These are phyloP conservation scores for Claviceps sp. DNA, from an alignment of 2,329 filamentous ascomycete genomes.

Conservation along the genomic window DNA sequence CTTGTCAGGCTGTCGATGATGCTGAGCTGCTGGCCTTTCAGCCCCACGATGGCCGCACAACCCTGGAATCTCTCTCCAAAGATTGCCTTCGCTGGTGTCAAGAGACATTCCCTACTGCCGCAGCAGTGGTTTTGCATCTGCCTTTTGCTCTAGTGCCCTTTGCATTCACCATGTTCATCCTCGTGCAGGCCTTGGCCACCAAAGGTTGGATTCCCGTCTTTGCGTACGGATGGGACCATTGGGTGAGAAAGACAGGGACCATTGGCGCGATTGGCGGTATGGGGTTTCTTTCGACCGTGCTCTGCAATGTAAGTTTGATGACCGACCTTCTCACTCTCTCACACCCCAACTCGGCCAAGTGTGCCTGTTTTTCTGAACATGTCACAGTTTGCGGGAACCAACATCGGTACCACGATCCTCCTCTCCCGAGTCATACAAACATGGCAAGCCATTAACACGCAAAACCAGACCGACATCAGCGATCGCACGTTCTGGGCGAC, in stretches of 20 bases:
- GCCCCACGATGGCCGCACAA: constrained; percentile 19
- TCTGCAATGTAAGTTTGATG: constrained; percentile 51
- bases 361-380: background rate
- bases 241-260: constrained; percentile 56
- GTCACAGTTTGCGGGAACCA: constrained; percentile 57
- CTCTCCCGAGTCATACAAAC: constrained; percentile 56
- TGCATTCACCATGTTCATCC: constrained; percentile 60
- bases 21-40: constrained; percentile 4
- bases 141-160: constrained; percentile 58
- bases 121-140: constrained; percentile 50
- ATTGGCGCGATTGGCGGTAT: constrained; percentile 58
- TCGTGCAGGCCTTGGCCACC: constrained; percentile 58
- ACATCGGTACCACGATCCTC: constrained; percentile 64
- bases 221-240: constrained; percentile 60
- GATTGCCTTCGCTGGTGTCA: constrained; percentile 44
- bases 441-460: constrained; percentile 47
- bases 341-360: background rate
- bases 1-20: background rate
- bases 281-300: constrained; percentile 56
- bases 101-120: constrained; percentile 58
- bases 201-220: constrained; percentile 66
- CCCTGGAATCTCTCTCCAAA: constrained; percentile 35
- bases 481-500: constrained; percentile 61
- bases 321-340: background rate
- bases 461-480: constrained; percentile 34